Percentiles rank a stretch among this genome's conserved stretches.
Evolutionary conservation across 305 asterid genomes (phyloP).

Genomic region (Fraxinus ornus): DNA sequence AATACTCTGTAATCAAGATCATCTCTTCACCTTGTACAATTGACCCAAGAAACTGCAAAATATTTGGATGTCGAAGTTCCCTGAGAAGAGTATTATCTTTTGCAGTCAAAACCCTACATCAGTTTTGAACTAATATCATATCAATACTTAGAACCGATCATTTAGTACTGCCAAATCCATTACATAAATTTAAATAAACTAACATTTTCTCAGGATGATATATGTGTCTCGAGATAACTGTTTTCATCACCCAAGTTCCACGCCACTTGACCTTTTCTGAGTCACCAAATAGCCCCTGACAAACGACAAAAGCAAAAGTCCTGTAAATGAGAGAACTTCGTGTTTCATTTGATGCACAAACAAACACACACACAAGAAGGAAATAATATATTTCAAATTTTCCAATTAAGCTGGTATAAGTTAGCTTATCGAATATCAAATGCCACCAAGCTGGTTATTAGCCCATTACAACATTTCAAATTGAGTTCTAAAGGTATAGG

Average conservation of each 20-base stretch:
- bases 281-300: slow-evolving; percentile 49
- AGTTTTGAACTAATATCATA: slow-evolving; percentile 12
- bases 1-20: slow-evolving; percentile 60
- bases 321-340: not conserved
- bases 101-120: slow-evolving; percentile 54
- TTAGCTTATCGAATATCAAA: not conserved
- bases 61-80: slow-evolving; percentile 69
- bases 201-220: slow-evolving; percentile 42
- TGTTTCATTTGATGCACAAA: not conserved
- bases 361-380: not conserved
- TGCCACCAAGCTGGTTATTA: not conserved
- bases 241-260: slow-evolving; percentile 69
- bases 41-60: slow-evolving; percentile 70
- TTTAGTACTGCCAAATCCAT: not conserved
- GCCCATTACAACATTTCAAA: not conserved
- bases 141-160: not conserved
- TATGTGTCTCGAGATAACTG: slow-evolving; percentile 47
- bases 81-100: slow-evolving; percentile 54
- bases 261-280: slow-evolving; percentile 66
- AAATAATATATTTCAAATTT: not conserved
- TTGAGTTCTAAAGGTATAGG: not conserved
- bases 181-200: slow-evolving; percentile 8
- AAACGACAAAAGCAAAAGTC: not conserved
- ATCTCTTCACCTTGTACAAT: slow-evolving; percentile 61
- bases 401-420: not conserved